Evolutionary conservation across 2,329 filamentous ascomycete species (phyloP).

Genomic region (Cladosporium sp.): DNA sequence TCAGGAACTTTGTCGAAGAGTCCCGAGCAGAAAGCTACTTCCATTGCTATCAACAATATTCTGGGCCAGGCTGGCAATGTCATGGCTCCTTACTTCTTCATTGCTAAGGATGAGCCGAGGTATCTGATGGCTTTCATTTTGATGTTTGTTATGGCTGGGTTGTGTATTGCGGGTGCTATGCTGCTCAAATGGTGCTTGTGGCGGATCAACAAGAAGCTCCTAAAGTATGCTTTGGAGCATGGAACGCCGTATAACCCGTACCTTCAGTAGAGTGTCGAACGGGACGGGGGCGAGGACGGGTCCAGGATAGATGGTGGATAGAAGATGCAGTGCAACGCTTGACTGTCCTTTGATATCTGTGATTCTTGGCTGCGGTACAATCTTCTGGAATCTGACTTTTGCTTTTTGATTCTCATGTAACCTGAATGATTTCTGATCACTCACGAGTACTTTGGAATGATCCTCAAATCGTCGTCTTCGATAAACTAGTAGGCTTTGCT

Average conservation of each 20-base stretch:
- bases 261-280: background rate
- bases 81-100: slow-evolving; percentile 6
- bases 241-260: slow-evolving; percentile 5
- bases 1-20: slow-evolving; percentile 32
- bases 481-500: too few relatives aligned
- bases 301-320: too few relatives aligned
- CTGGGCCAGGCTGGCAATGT: background rate
- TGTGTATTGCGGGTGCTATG: background rate
- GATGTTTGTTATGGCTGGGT: background rate
- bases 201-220: slow-evolving; percentile 2
- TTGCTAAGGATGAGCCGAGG: background rate
- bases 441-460: too few relatives aligned
- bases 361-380: too few relatives aligned
- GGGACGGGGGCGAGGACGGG: too few relatives aligned
- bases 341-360: too few relatives aligned
- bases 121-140: slow-evolving; percentile 8
- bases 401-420: too few relatives aligned
- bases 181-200: slow-evolving; percentile 5
- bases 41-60: slow-evolving; percentile 47
- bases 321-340: too few relatives aligned
- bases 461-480: too few relatives aligned
- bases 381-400: too few relatives aligned
- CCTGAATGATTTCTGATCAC: too few relatives aligned
- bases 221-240: slow-evolving; percentile 4
- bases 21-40: slow-evolving; percentile 44